Evolutionary conservation across 495 filamentous ascomycete species (phyloP), one percentile per base, ranked within the genome.

Genomic region (Aspergillus bertholletiae): DNA sequence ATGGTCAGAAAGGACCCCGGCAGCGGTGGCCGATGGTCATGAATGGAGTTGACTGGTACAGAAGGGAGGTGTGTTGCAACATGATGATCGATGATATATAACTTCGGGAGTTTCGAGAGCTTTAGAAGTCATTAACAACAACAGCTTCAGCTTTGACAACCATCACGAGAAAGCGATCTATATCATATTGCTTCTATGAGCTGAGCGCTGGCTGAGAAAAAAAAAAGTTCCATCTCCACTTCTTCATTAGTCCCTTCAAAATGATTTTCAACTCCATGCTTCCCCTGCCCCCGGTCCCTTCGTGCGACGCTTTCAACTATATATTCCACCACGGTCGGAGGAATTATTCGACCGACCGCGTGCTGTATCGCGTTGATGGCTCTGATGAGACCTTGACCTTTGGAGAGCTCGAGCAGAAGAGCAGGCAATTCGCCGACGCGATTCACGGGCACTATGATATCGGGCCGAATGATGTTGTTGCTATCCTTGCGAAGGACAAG

Each of bases 251-350:
- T 32, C 9, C 30, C 7, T 7, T 12, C 30, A 55, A 7, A 11
- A 56, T 56, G 54, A 47, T 56, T 24, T 56, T 56, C 26, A 20
- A 47, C 12, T 56, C 54, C 22, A 37, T 22, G 12, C 40, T 45
- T 2, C 54, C 54, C 23, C 40, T 44, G 7, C 39, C 48, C 37
- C 17, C 39, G 3, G 46, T 47, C 3, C 54, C 54, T 2, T 18
- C 20, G 17, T 49, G 45, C 1, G 54, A 56, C 28, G 54, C 49
- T 15, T 56, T 56, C 54, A 56, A 56, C 18, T 56, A 44, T 46
- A 56, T 56, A 35, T 56, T 56, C 39, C 46, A 56, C 46, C 27
- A 47, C 37, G 54, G 46, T 8, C 54, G 54, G 11, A 24, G 48
- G 11, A 13, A 32, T 8, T 56, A 56, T 22, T 39, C 54, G 9